A percentile compares a stretch with the other conserved stretches of the same genome.
phyloP scores from a whole-genome alignment of 177 flowering plant species.

The Vitis hybrid region DNA sequence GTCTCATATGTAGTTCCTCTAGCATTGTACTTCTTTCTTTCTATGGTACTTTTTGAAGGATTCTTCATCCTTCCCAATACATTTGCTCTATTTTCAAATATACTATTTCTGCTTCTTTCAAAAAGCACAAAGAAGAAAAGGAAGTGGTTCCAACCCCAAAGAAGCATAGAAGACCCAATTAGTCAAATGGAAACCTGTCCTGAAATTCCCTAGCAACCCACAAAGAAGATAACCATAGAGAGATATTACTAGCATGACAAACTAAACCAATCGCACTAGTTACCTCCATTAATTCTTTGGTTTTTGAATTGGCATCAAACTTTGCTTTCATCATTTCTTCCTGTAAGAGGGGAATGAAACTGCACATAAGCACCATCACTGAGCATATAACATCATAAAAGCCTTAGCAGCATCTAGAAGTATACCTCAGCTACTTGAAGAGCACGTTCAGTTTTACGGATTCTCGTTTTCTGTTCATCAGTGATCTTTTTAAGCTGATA shows the following conservation, averaged over 20 bases:
- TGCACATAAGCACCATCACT: constrained; percentile 3
- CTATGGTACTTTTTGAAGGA: too few relatives aligned
- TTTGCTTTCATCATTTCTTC: constrained; percentile 84
- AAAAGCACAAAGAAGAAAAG: too few relatives aligned
- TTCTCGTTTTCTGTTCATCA: constrained; percentile 67
- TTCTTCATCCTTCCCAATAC: too few relatives aligned
- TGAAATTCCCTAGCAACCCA: too few relatives aligned
- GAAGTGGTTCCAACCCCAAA: too few relatives aligned
- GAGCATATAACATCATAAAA: background rate
- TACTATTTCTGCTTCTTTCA: too few relatives aligned
- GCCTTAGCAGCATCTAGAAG: background rate
- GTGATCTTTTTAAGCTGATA: constrained; percentile 69
- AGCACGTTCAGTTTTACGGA: constrained; percentile 83
- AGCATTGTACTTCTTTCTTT: too few relatives aligned
- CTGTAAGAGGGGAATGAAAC: constrained; percentile 30
- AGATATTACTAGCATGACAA: background rate
- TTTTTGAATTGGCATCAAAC: constrained; percentile 61
- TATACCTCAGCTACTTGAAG: constrained; percentile 82
- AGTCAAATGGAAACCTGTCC: background rate
- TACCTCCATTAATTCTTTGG: constrained; percentile 67
- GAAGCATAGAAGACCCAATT: too few relatives aligned
- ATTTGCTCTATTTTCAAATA: too few relatives aligned
- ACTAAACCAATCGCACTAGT: background rate
- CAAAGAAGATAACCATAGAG: background rate
- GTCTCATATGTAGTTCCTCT: too few relatives aligned